A percentile compares a stretch with the other conserved stretches of the same genome.
phyloP scores from a whole-genome alignment of 768 basidiomycete genomes.

The Leucosporidium scottii region DNA sequence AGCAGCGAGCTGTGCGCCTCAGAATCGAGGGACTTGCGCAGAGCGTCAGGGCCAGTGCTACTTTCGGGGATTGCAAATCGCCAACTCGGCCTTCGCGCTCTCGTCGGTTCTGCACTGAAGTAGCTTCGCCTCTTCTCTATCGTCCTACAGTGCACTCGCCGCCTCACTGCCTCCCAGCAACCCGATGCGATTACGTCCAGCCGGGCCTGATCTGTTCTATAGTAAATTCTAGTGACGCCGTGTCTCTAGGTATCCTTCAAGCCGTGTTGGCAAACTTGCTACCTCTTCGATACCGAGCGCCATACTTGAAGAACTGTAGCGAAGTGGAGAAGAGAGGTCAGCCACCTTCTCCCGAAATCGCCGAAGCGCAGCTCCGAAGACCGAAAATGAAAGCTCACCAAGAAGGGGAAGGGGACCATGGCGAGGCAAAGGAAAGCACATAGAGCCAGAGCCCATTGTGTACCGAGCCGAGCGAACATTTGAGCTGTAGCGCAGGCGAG shows the following conservation, averaged over 20 bases:
- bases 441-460: conserved; percentile 18
- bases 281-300: not conserved
- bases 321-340: not conserved
- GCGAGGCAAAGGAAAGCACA: conserved; percentile 24
- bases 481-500: no score
- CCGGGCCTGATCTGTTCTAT: no score
- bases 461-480: conserved; percentile 6
- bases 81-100: no score
- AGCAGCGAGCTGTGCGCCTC: no score
- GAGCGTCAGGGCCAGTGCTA: no score
- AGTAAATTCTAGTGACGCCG: not conserved
- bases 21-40: no score
- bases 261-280: not conserved
- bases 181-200: no score
- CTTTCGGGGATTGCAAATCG: no score
- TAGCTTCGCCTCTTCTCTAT: no score
- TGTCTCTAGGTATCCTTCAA: not conserved
- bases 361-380: not conserved
- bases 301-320: conserved; percentile 6
- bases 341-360: not conserved
- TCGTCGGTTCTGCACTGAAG: no score
- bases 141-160: no score
- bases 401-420: conserved; percentile 28
- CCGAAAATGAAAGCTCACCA: not conserved
- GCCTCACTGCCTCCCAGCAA: no score